Conservation (phyloP, 345 rosid genomes). For the Syzygium oleosum region DNA sequence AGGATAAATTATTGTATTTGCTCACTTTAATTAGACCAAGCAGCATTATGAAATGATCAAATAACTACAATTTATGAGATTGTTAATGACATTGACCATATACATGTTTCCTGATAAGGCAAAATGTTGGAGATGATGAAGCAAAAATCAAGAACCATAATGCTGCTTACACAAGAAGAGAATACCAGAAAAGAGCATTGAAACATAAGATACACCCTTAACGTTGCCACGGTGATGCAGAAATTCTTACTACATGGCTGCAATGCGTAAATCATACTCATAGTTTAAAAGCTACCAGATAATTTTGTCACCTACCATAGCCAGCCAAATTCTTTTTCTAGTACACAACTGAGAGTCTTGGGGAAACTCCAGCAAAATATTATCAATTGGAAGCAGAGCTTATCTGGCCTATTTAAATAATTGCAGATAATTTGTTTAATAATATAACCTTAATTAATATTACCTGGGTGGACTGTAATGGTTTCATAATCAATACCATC, state of each 20-base stretch:
- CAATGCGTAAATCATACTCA: background rate
- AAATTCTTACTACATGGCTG: background rate
- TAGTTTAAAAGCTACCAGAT: background rate
- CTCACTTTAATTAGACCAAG: background rate
- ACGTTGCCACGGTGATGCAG: background rate
- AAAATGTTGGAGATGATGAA: background rate
- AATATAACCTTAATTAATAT: conserved; percentile 3
- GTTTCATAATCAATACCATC: conserved; percentile 71
- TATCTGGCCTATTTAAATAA: background rate
- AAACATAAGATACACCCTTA: background rate
- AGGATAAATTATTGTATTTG: background rate
- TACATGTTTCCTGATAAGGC: background rate
- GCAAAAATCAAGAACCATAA: background rate
- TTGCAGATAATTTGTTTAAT: background rate
- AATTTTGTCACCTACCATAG: background rate
- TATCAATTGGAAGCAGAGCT: background rate
- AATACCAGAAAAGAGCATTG: background rate
- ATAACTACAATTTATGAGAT: background rate
- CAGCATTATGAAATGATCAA: background rate
- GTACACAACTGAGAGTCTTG: background rate
- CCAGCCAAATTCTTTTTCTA: background rate
- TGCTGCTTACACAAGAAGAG: background rate
- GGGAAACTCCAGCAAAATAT: background rate
- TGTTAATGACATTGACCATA: background rate
- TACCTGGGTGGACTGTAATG: conserved; percentile 88